These are phyloP conservation scores for Fusarium sp. DNA, from an alignment of 2,329 filamentous ascomycete genomes.

Conservation along the genomic window DNA sequence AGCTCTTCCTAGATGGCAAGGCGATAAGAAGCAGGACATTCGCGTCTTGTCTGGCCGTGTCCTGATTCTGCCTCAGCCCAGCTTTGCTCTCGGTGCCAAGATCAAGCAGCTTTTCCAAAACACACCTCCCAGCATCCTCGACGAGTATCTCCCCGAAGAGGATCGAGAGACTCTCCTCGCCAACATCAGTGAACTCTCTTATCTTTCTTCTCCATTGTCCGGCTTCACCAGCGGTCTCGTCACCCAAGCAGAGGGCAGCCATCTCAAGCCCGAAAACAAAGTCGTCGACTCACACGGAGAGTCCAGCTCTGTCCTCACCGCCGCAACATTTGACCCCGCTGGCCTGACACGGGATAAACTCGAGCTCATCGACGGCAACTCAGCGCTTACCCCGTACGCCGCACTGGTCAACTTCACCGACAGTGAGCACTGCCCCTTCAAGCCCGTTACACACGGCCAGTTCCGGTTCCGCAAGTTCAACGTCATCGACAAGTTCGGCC, in stretches of 20 bases:
- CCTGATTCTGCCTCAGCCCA: constrained; percentile 2
- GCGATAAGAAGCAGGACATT: constrained; percentile 21
- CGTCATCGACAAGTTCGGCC: constrained; percentile 6
- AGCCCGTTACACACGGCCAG: background rate
- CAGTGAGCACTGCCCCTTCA: background rate
- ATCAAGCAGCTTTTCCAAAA: background rate
- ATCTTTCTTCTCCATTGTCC: background rate
- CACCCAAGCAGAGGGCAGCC: background rate
- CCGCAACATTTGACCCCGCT: background rate
- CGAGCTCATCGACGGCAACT: background rate
- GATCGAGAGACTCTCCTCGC: background rate
- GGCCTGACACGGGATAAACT: background rate
- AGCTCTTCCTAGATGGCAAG: background rate
- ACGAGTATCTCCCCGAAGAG: background rate
- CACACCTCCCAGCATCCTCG: background rate
- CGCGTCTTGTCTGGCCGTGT: constrained; percentile 30
- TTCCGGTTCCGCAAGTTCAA: constrained; percentile 3
- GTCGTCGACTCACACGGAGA: background rate
- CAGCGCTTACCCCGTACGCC: background rate
- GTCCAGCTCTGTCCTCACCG: background rate
- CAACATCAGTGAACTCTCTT: background rate
- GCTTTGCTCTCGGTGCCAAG: background rate
- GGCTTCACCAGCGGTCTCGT: background rate
- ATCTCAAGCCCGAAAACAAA: background rate
- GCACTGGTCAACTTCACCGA: background rate